phyloP scores from a whole-genome alignment of 306 rosid genomes.

The Quercus dentata region DNA sequence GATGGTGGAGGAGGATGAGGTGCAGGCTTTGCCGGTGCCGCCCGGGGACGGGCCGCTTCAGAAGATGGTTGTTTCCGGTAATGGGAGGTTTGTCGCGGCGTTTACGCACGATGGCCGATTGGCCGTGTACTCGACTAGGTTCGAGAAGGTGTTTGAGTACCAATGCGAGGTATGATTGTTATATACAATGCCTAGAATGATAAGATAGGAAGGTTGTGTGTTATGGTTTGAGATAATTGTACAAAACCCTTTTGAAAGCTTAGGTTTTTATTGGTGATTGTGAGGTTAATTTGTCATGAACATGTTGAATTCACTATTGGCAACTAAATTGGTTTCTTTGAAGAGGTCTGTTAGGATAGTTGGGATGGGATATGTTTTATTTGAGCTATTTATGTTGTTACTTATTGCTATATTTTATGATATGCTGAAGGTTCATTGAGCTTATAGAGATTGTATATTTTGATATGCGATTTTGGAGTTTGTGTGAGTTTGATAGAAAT shows the following conservation, averaged over 20 bases:
- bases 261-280: too few relatives aligned
- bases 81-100: slow-evolving; percentile 93
- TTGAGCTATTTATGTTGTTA: not conserved
- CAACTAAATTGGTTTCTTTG: not conserved
- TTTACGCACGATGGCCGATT: slow-evolving; percentile 88
- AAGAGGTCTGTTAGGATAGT: not conserved
- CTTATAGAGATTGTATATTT: not conserved
- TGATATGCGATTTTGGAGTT: too few relatives aligned
- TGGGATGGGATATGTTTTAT: not conserved
- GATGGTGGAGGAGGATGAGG: slow-evolving; percentile 87
- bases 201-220: not conserved
- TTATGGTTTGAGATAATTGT: not conserved
- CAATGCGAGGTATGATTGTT: slow-evolving; percentile 72
- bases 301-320: not conserved
- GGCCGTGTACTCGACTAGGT: slow-evolving; percentile 71
- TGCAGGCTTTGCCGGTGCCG: slow-evolving; percentile 69
- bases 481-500: too few relatives aligned
- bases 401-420: not conserved
- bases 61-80: slow-evolving; percentile 86
- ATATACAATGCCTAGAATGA: too few relatives aligned
- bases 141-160: slow-evolving; percentile 77
- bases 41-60: slow-evolving; percentile 75
- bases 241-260: not conserved
- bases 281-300: not conserved
- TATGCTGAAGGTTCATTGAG: not conserved